Percentiles rank a stretch among this genome's conserved stretches.
phyloP scores from a whole-genome alignment of 2,329 filamentous ascomycete genomes.

The Colletotrichum siamense region DNA sequence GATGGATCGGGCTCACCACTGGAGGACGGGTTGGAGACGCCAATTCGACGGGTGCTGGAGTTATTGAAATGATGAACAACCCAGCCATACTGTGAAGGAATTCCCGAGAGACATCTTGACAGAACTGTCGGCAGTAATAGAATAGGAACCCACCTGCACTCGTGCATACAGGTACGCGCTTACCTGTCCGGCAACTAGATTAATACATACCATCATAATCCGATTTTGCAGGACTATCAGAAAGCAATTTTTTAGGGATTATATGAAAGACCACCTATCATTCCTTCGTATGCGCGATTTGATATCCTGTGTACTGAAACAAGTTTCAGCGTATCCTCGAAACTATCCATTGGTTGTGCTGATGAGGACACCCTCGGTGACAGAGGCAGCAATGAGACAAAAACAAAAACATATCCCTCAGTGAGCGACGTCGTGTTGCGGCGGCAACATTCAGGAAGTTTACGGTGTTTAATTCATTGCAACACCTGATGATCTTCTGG shows the following conservation, averaged over 20 bases:
- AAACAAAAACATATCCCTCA: no score
- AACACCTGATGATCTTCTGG: fast-evolving
- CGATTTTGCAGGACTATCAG: background rate
- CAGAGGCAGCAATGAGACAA: no score
- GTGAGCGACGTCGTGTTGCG: no score
- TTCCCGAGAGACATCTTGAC: background rate
- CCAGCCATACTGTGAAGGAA: background rate
- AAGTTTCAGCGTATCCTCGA: fast-evolving
- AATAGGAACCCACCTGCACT: no score
- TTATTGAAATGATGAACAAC: background rate
- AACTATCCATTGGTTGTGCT: no score
- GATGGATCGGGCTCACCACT: background rate
- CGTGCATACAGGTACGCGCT: fast-evolving
- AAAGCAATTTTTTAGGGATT: fast-evolving
- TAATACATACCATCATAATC: background rate
- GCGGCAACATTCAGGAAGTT: fast-evolving
- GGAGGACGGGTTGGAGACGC: background rate
- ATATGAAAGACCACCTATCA: background rate
- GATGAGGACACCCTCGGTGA: no score
- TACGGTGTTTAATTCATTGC: no score
- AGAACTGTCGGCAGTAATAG: background rate
- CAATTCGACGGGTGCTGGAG: background rate
- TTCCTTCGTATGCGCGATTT: background rate
- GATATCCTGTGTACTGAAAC: fast-evolving
- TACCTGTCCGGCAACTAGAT: fast-evolving